Conservation (phyloP, 306 rosid genomes). For the Geum urbanum region DNA sequence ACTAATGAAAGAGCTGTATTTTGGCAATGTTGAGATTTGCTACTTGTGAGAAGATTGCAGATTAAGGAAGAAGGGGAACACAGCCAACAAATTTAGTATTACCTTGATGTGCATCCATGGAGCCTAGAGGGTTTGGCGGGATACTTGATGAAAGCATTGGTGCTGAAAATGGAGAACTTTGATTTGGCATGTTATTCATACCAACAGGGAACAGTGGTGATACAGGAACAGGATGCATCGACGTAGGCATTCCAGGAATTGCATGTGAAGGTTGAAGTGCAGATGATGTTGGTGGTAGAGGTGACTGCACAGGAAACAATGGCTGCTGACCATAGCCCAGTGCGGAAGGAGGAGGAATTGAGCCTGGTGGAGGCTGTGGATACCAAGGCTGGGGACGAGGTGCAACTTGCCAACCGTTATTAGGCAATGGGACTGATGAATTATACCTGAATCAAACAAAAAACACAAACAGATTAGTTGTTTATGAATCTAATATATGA, state of each 20-base stretch:
- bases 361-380: slow-evolving; percentile 63
- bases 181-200: slow-evolving; percentile 50
- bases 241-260: slow-evolving; percentile 69
- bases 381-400: slow-evolving; percentile 90
- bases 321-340: slow-evolving; percentile 75
- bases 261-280: slow-evolving; percentile 54
- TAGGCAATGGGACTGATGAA: slow-evolving; percentile 55
- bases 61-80: neutral
- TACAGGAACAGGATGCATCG: slow-evolving; percentile 59
- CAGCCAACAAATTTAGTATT: no score
- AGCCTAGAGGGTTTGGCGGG: slow-evolving; percentile 47
- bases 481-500: neutral
- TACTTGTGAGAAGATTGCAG: neutral
- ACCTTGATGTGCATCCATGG: slow-evolving; percentile 44
- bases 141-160: slow-evolving; percentile 50
- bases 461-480: slow-evolving; percentile 9
- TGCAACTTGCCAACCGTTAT: slow-evolving; percentile 66
- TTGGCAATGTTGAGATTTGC: neutral
- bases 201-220: slow-evolving; percentile 97
- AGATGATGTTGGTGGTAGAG: slow-evolving; percentile 51
- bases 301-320: slow-evolving; percentile 93
- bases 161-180: slow-evolving; percentile 60
- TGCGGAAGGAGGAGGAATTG: slow-evolving; percentile 69
- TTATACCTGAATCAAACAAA: slow-evolving; percentile 50
- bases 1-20: neutral